Evolutionary conservation across 164 flowering plant genomes (phyloP), one percentile per base, ranked within the genome.

Genomic region (Sedum album): DNA sequence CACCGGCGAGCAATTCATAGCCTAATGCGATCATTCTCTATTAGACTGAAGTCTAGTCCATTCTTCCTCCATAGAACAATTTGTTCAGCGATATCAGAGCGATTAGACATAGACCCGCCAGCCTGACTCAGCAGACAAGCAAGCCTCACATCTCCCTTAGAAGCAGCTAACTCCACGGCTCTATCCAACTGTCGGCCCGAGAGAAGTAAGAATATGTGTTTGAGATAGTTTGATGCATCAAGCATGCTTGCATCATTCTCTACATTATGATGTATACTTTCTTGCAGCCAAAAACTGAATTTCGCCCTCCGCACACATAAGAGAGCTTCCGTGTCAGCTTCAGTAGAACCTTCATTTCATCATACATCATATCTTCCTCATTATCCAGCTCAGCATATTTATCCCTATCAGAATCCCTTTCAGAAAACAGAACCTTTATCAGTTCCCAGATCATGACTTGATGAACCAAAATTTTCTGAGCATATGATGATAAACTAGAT

Each of bases 251-350:
- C 76, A 49, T 90, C 94, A 31, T 86, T 85, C 72, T 94, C 96
- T 31, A 94, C 96, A 41, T 85, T 88, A 73, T 85, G 90, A 71
- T 80, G 85, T 64, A 94, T 96, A 87, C 91, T 85, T 76, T 94
- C 97, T 78, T 87, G 95, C 81, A 94, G 80, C 99, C 97, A 94
- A 73, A 73, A 82, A 72, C 99, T 94, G 76, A 94, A 94, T 71
- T 88, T 88, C 36, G 99, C 96, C 74, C 96, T 85, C 35, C 96
- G 87, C 60, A 91, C 75, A 73, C 88, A 82, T 61, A 95, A 88
- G 69, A 88, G 88, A 48, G 98, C 95, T 78, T 91, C 96, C 21
- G 39, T 68, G 31, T 91, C 96, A 69, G 79, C 78, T 35, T 84
- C 88, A 14, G 82, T 74, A 66, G 82, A 75, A 65, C 78, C 82